Evolutionary conservation across 2,329 filamentous ascomycete species (phyloP).

Genomic region (Amylocarpus encephaloides): DNA sequence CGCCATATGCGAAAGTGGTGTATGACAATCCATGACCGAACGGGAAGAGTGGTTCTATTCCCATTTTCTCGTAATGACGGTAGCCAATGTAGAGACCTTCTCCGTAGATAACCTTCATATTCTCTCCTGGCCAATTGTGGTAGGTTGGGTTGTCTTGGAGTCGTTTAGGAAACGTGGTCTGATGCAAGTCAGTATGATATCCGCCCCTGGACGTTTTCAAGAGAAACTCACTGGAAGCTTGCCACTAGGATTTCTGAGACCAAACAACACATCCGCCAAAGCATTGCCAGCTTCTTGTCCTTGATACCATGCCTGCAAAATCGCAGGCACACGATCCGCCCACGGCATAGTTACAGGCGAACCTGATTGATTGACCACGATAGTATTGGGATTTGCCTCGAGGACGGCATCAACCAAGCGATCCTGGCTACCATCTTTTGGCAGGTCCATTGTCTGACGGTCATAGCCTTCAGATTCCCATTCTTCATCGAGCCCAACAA

Average conservation of each 20-base stretch:
- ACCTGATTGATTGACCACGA: constrained; percentile 66
- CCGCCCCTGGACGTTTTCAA: neutral
- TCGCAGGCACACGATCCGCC: constrained; percentile 56
- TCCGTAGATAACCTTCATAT: constrained; percentile 60
- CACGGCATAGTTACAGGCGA: constrained; percentile 66
- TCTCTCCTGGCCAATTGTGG: constrained; percentile 68
- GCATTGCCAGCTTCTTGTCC: constrained; percentile 55
- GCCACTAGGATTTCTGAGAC: constrained; percentile 56
- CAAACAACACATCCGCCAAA: constrained; percentile 61
- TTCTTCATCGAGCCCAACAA: constrained; percentile 65
- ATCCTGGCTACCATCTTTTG: constrained; percentile 51
- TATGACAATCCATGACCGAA: constrained; percentile 73
- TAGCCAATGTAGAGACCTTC: constrained; percentile 72
- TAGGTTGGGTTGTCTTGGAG: constrained; percentile 63
- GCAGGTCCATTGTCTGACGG: constrained; percentile 54
- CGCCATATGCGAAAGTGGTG: constrained; percentile 57
- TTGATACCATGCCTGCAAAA: constrained; percentile 67
- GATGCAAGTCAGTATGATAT: constrained; percentile 4
- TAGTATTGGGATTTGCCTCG: constrained; percentile 56
- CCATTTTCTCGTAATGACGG: constrained; percentile 60
- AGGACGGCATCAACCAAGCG: constrained; percentile 56
- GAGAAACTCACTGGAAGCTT: constrained; percentile 55
- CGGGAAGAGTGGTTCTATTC: constrained; percentile 56
- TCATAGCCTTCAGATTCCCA: constrained; percentile 74
- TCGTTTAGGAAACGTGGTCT: constrained; percentile 59